These are phyloP conservation scores for Lichtheimia ornata DNA, from an alignment of 371 early-diverging fungal genomes.

Conservation along the genomic window DNA sequence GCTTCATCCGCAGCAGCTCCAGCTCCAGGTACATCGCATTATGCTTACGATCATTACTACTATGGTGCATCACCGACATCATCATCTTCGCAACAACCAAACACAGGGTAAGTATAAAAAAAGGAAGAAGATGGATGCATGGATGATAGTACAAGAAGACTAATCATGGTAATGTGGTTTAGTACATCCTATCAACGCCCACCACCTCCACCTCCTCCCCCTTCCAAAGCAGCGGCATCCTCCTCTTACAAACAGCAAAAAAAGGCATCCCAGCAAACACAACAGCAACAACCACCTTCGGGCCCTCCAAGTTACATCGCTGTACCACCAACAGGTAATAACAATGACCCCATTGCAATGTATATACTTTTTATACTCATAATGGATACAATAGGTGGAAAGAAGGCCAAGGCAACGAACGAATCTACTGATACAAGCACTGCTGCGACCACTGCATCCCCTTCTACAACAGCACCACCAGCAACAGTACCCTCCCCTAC, in stretches of 20 bases:
- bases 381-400: neutral
- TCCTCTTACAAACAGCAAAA: neutral
- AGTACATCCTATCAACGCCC: neutral
- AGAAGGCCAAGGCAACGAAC: conserved; percentile 4
- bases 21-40: conserved; percentile 9
- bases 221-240: too few relatives aligned
- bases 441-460: neutral
- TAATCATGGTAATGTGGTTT: neutral
- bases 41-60: conserved; percentile 13
- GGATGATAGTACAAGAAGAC: neutral
- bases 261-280: neutral
- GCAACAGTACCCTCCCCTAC: neutral
- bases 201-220: too few relatives aligned
- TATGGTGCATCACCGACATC: conserved; percentile 2
- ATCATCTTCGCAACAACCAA: conserved; percentile 5
- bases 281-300: neutral
- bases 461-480: neutral
- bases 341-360: neutral
- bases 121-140: neutral
- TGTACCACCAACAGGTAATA: neutral
- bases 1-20: conserved; percentile 9
- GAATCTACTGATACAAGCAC: conserved; percentile 13
- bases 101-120: neutral
- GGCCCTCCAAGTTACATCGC: conserved; percentile 1
- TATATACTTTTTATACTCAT: neutral